Evolutionary conservation across 768 basidiomycete species (phyloP), one percentile per base, ranked within the genome.

Genomic region (Daedalea quercina): DNA sequence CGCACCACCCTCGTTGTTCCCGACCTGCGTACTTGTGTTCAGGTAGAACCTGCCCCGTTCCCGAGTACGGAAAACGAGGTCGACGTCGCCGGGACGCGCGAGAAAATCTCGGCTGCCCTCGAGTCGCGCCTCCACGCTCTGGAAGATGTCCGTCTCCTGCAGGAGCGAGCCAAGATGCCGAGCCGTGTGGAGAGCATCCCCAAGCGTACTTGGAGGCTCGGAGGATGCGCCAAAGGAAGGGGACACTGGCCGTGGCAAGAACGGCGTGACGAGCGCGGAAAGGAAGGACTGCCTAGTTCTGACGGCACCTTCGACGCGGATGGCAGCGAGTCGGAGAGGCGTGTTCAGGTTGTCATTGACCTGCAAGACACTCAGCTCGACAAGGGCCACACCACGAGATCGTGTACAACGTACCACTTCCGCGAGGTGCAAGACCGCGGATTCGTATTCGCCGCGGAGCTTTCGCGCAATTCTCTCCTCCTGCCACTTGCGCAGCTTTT

Each of bases 1-100:
- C n/a, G 92, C 93, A 51, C 73, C 93, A 11, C 90, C 95, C 67
- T 97, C 96, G 47, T 85, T 87, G 54, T 95, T 93, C 3, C 96
- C 95, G 6, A 97, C 73, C 63, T 97, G 94, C 2, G 94, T 97
- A 3, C 89, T 78, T 2, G 85, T 90, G 57, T 87, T 90, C 7
- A 94, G 61, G 59, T 77, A 91, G 59, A 85, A 81, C 34, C 90
- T 73, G 4, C 90, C 82, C 52, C 79, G 80, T 67, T 97, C 94
- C 37, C 78, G 74, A 2, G 90, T 78, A 54, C 79, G 78, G 68
- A 95, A 82, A 1, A 94, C 77, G 34, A 98, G 65, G 60, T 96
- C 91, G 11, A 94, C 79, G 56, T 89, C 87, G 9, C 76, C 77
- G 9, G 69, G 66, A 45, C 72, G 65, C 1, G 85, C 80, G 7